phyloP scores from a whole-genome alignment of 257 asterid species.

The Anisodus acutangulus region DNA sequence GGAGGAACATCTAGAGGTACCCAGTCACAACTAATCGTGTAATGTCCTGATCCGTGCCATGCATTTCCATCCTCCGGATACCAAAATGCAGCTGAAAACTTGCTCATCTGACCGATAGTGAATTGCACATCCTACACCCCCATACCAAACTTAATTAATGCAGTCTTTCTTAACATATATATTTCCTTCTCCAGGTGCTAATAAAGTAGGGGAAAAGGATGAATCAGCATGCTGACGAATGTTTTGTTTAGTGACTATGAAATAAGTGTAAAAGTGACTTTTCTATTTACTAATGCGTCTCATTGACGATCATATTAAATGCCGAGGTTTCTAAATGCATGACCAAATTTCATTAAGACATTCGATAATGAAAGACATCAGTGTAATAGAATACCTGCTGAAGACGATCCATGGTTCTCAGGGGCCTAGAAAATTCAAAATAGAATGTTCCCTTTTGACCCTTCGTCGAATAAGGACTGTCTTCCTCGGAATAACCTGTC shows the following conservation, averaged over 20 bases:
- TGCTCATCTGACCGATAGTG: conserved; percentile 68
- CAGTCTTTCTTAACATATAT: neutral
- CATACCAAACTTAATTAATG: neutral
- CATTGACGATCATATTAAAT: neutral
- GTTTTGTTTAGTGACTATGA: neutral
- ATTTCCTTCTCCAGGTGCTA: neutral
- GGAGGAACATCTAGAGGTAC: conserved; percentile 57
- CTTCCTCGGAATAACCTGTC: conserved; percentile 70
- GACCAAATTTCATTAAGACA: neutral
- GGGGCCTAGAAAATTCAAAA: conserved; percentile 80
- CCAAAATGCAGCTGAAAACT: conserved; percentile 79
- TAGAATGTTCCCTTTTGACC: conserved; percentile 73
- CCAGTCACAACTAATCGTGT: conserved; percentile 78
- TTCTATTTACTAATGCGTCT: neutral
- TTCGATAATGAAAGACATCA: neutral
- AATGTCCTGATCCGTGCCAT: conserved; percentile 83
- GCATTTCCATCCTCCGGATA: conserved; percentile 69
- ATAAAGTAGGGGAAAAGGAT: neutral
- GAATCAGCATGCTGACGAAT: neutral
- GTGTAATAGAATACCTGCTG: conserved; percentile 61
- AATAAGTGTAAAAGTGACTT: neutral
- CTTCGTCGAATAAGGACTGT: conserved; percentile 72
- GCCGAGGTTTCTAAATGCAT: neutral
- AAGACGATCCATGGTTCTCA: conserved; percentile 83
- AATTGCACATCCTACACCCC: conserved; percentile 73